These are phyloP conservation scores for Penicillium sp. DNA, from an alignment of 2,329 filamentous ascomycete genomes.

Conservation along the genomic window DNA sequence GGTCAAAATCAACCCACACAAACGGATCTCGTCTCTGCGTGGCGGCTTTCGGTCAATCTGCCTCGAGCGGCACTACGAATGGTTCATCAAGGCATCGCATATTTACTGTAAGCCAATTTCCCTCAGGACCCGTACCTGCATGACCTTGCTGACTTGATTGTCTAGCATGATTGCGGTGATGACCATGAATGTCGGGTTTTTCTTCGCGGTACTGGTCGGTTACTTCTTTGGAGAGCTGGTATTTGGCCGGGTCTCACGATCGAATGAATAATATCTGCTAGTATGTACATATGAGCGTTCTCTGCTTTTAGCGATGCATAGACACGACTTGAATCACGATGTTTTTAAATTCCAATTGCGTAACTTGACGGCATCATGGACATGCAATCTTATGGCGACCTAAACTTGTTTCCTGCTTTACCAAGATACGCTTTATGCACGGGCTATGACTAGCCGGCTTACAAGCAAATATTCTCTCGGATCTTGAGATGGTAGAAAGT, in stretches of 20 bases:
- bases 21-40: neutral
- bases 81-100: constrained; percentile 7
- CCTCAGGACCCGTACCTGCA: neutral
- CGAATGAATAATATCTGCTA: neutral
- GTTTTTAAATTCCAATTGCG: neutral
- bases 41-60: constrained; percentile 8
- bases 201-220: constrained; percentile 10
- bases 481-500: too few species aligned
- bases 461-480: too few species aligned
- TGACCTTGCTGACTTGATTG: neutral
- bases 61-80: constrained; percentile 6
- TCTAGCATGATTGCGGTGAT: constrained; percentile 12
- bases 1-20: constrained; percentile 3
- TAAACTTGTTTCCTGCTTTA: too few species aligned
- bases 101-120: constrained; percentile 3
- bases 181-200: constrained; percentile 12
- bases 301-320: neutral
- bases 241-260: constrained; percentile 3
- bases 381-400: too few species aligned
- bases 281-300: neutral
- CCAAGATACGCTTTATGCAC: neutral
- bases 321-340: neutral
- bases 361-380: too few species aligned
- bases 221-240: constrained; percentile 9
- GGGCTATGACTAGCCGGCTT: neutral